Evolutionary conservation across 208 protist genomes (phyloP), one percentile per base, ranked within the genome.

Genomic region (Phytomonas sp.): DNA sequence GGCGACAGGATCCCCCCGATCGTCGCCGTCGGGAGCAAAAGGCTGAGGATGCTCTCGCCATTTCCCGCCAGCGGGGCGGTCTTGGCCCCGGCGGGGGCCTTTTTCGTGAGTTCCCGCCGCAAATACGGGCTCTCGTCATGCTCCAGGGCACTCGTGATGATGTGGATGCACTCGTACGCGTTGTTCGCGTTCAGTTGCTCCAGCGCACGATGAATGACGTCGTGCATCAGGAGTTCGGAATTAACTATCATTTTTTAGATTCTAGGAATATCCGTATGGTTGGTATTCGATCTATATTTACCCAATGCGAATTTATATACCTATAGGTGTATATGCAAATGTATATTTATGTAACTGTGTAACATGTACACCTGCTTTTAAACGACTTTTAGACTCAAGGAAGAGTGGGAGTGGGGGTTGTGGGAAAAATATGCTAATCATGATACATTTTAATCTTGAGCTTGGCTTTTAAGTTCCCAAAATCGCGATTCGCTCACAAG

Each of bases 161-260:
- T 74, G 40, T 73, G 80, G 60, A 94, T 81, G 66, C 77, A 71
- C 30, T 56, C 76, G 61, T 90, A 74, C 15, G 80, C 74, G 69
- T 94, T 94, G 75, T 83, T 74, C 26, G 78, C 32, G 20, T 80
- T 77, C 37, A 94, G 60, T 46, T 92, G 81, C 17, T 94, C 85
- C 46, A 86, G 69, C 17, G 79, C 82, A n/a, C 80, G 83, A 9
- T 84, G 81, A 34, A 94, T 78, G 36, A 75, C 72, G 40, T 92
- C 85, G 67, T 90, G 88, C 83, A 94, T 91, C 30, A 68, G 74
- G 43, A 80, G 82, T 0, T 73, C 62, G 8, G 88, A 78, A 62
- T 84, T 90, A 31, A 92, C 85, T 37, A 76, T 84, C 15, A 81
- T 68, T 77, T 82, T 84, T n/a, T 33, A 61, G 60, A 30, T 67